phyloP scores from a whole-genome alignment of 2,329 filamentous ascomycete species.

The Diaporthe eres region DNA sequence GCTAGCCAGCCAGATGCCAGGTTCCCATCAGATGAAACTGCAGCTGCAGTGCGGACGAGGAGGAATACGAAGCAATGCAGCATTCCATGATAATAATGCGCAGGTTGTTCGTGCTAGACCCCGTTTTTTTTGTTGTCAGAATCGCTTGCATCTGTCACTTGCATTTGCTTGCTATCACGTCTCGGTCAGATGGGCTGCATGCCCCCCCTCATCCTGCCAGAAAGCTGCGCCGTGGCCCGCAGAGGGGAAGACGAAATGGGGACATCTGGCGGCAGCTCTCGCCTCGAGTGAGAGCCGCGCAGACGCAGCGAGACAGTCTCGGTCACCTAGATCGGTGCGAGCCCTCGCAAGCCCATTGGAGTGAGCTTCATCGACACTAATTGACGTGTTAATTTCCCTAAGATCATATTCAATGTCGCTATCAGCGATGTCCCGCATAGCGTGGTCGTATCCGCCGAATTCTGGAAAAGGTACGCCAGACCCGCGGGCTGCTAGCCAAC shows the following conservation, averaged over 20 bases:
- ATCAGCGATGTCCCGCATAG: conserved; percentile 30
- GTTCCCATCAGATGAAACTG: conserved; percentile 28
- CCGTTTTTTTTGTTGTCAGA: not conserved
- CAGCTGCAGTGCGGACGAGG: conserved; percentile 25
- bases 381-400: conserved; percentile 21
- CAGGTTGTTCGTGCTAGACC: not conserved
- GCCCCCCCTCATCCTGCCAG: conserved; percentile 13
- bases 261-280: not conserved
- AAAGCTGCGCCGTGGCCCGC: not conserved
- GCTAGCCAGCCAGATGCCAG: conserved; percentile 31
- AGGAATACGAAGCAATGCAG: conserved; percentile 28
- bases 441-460: conserved; percentile 34
- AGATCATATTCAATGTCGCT: conserved; percentile 27
- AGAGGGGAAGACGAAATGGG: not conserved
- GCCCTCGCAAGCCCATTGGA: conserved; percentile 3
- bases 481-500: not conserved
- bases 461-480: conserved; percentile 21
- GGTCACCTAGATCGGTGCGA: not conserved
- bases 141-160: conserved; percentile 30
- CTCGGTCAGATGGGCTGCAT: conserved; percentile 21
- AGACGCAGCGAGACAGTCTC: not conserved
- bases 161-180: conserved; percentile 26
- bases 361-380: conserved; percentile 28
- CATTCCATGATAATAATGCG: not conserved
- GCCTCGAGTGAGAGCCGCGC: not conserved